Conservation (phyloP, 371 early-diverging fungal species). For the Mortierella sp. region DNA sequence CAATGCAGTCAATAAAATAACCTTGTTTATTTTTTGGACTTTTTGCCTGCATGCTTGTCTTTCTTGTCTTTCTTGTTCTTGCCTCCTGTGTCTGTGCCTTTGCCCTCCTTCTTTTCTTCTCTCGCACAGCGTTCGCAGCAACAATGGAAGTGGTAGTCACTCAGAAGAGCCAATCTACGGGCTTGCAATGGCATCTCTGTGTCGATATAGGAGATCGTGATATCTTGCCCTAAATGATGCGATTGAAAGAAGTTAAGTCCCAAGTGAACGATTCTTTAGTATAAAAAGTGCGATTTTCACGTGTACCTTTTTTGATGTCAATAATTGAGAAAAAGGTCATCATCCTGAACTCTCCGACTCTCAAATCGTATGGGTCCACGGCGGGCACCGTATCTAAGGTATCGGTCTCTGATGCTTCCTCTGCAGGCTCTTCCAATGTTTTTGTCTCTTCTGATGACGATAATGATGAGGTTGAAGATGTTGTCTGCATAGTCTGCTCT, state of each 20-base stretch:
- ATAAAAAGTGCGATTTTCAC: neutral
- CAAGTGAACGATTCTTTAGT: neutral
- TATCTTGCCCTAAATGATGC: slow-evolving; percentile 31
- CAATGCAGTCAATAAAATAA: too few species aligned
- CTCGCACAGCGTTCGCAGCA: slow-evolving; percentile 44
- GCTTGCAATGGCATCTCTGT: slow-evolving; percentile 48
- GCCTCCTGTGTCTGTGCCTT: neutral
- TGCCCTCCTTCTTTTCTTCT: slow-evolving; percentile 22
- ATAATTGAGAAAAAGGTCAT: slow-evolving; percentile 48
- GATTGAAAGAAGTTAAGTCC: neutral
- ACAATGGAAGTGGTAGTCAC: slow-evolving; percentile 51
- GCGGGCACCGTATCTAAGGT: too few species aligned
- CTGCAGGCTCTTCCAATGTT: neutral
- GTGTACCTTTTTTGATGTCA: slow-evolving; percentile 47
- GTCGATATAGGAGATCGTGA: slow-evolving; percentile 54
- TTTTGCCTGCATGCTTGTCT: neutral
- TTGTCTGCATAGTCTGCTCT: neutral
- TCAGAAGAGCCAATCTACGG: slow-evolving; percentile 38
- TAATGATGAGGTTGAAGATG: slow-evolving; percentile 10
- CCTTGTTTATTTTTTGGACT: neutral
- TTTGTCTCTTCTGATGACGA: neutral
- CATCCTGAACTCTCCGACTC: slow-evolving; percentile 45
- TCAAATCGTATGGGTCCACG: slow-evolving; percentile 20
- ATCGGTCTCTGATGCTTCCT: neutral
- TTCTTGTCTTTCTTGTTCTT: slow-evolving; percentile 6